Conservation (phyloP, 108 stramenopile genomes). For the Pseudonitzschia multiseries region DNA sequence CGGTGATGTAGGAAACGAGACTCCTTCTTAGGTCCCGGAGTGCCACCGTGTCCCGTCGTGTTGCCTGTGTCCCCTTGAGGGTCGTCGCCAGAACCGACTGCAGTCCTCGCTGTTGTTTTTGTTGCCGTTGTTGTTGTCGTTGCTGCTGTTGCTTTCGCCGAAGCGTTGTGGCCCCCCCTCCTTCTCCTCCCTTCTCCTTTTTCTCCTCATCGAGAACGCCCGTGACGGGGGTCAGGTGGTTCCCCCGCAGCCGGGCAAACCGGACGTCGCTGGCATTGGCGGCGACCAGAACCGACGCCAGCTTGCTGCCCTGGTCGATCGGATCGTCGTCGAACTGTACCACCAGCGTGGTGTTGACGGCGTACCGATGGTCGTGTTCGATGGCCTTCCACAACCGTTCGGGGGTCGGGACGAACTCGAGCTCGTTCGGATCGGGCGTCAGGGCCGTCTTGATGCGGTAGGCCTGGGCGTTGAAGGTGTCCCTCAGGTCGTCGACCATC, state of each 20-base stretch:
- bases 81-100: conserved; percentile 20
- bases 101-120: not conserved
- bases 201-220: conserved; percentile 25
- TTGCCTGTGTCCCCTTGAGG: conserved; percentile 19
- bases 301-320: conserved; percentile 75
- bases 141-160: not conserved
- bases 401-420: conserved; percentile 80
- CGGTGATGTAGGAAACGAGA: conserved; percentile 37
- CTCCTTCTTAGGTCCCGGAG: conserved; percentile 36
- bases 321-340: conserved; percentile 83
- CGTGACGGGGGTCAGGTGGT: conserved; percentile 75
- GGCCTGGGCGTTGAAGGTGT: conserved; percentile 41
- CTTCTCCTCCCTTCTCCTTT: not conserved
- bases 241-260: conserved; percentile 76
- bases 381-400: conserved; percentile 74
- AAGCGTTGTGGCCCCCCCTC: not conserved
- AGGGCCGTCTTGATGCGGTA: conserved; percentile 49
- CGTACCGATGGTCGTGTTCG: conserved; percentile 36
- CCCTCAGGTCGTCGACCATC: conserved; percentile 53
- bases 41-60: conserved; percentile 21
- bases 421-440: conserved; percentile 57
- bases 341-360: conserved; percentile 63
- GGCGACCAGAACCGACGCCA: conserved; percentile 49
- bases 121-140: too few relatives aligned
- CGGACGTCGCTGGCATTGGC: conserved; percentile 56